Evolutionary conservation across 495 filamentous ascomycete species (phyloP).

Genomic region (Collariella sp.): DNA sequence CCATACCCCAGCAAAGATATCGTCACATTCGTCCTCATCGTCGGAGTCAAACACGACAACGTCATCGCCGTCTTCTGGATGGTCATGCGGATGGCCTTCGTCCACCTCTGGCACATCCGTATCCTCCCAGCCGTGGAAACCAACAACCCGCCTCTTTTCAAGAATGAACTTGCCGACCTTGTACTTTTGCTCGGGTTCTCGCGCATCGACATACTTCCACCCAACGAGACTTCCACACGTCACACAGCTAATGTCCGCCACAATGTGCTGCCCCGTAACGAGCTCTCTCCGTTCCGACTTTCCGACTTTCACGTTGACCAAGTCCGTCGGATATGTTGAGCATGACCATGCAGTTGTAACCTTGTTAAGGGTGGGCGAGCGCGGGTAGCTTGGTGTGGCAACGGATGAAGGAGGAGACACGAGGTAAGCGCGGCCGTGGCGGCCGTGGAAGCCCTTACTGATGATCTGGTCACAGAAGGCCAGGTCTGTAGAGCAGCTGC

Average conservation of each 20-base stretch:
- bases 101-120: conserved; percentile 8
- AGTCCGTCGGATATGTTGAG: conserved; percentile 21
- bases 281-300: conserved; percentile 59
- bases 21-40: conserved; percentile 93
- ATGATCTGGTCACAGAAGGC: conserved; percentile 73
- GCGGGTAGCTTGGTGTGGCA: conserved; percentile 5
- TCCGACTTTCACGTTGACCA: conserved; percentile 43
- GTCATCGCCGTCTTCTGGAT: conserved; percentile 14
- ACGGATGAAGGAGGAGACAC: conserved; percentile 47
- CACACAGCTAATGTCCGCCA: conserved; percentile 46
- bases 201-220: conserved; percentile 89
- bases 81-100: not conserved
- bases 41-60: conserved; percentile 74
- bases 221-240: conserved; percentile 62
- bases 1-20: conserved; percentile 85
- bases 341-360: conserved; percentile 4
- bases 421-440: conserved; percentile 89
- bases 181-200: conserved; percentile 73
- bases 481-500: conserved; percentile 63
- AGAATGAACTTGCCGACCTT: conserved; percentile 97
- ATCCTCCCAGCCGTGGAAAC: conserved; percentile 62
- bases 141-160: conserved; percentile 67
- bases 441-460: conserved; percentile 85
- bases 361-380: conserved; percentile 23
- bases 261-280: conserved; percentile 67